phyloP scores from a whole-genome alignment of 768 basidiomycete species.

The Coprinopsis sp. region DNA sequence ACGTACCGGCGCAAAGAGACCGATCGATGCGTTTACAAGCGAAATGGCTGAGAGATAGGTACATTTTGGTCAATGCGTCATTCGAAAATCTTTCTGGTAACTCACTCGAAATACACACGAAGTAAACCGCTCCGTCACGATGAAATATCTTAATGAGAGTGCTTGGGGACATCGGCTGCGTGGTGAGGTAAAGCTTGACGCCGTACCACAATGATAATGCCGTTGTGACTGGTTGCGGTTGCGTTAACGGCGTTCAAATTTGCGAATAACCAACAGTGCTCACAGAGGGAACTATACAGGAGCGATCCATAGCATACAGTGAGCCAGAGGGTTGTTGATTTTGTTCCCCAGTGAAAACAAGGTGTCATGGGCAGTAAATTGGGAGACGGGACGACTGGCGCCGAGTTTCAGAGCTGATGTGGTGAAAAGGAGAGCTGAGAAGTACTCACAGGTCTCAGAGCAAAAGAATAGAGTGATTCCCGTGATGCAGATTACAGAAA shows the following conservation, averaged over 20 bases:
- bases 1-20: not conserved
- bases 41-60: not conserved
- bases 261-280: not conserved
- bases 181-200: no score
- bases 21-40: not conserved
- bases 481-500: not conserved
- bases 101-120: not conserved
- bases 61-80: not conserved
- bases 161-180: not conserved
- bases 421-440: no score
- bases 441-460: not conserved
- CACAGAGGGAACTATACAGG: not conserved
- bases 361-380: not conserved
- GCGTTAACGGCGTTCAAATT: no score
- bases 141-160: not conserved
- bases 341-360: not conserved
- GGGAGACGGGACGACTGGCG: not conserved
- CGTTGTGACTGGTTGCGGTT: not conserved
- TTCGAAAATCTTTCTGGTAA: no score
- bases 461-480: not conserved
- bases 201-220: not conserved
- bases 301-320: not conserved
- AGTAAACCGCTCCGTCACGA: not conserved
- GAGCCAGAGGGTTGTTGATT: not conserved
- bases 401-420: not conserved